Percentiles rank a stretch among this genome's conserved stretches.
Evolutionary conservation across 2,329 filamentous ascomycete species (phyloP).

Genomic region (Trichoderma brevicompactum): DNA sequence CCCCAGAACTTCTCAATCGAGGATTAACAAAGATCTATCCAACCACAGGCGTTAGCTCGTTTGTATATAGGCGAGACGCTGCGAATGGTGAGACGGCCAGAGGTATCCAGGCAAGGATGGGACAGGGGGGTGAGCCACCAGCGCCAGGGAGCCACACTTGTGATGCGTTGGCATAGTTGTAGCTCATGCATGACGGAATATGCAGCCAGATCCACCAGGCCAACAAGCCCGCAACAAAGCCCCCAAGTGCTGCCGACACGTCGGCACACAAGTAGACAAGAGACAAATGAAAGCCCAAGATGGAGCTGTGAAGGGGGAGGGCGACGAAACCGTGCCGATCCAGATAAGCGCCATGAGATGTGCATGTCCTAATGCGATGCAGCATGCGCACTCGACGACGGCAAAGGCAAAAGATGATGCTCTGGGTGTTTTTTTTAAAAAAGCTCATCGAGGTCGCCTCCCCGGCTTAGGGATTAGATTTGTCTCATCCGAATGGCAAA

Average conservation of each 20-base stretch:
- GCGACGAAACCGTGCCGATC: constrained; percentile 28
- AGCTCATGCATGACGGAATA: constrained; percentile 62
- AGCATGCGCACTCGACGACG: constrained; percentile 6
- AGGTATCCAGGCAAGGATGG: constrained; percentile 35
- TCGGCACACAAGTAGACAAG: constrained; percentile 24
- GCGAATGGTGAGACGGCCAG: constrained; percentile 34
- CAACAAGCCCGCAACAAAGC: constrained; percentile 31
- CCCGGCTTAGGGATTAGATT: neutral
- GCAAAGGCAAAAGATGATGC: neutral
- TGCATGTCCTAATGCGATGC: constrained; percentile 17
- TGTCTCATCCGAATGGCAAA: constrained; percentile 17
- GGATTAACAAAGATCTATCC: constrained; percentile 40
- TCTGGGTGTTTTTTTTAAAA: neutral
- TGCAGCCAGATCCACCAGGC: constrained; percentile 45
- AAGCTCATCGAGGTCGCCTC: neutral
- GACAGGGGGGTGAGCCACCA: constrained; percentile 32
- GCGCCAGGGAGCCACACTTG: constrained; percentile 41
- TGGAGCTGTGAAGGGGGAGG: constrained; percentile 19
- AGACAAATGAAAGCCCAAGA: constrained; percentile 29
- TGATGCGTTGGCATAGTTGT: constrained; percentile 46
- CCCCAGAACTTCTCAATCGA: constrained; percentile 36
- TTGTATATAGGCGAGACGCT: constrained; percentile 40
- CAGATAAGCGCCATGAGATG: constrained; percentile 30
- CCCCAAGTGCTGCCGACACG: constrained; percentile 31
- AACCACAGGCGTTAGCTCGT: constrained; percentile 44